Base-by-base conservation (phyloP, 1,139 yeast genomes). In the Taphrina pruni region DNA sequence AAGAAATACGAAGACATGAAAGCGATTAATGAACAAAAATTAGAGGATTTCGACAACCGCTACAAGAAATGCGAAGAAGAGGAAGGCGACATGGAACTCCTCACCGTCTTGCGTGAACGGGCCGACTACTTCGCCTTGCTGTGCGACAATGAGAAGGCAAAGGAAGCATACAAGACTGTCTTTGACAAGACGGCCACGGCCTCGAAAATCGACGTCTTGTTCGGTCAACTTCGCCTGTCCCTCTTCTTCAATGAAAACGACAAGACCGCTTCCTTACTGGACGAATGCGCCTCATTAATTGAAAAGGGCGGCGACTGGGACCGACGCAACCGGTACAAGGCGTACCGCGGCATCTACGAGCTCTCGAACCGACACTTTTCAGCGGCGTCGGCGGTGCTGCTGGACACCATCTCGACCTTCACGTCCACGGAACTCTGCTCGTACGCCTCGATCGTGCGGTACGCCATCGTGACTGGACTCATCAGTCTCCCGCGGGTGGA, bases 271-370 rank as follows among this genome's bases (percentile, higher is more conserved):
- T 87, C 87, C 75, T 88, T 88, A 76, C 84, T 95, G 75, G 96
- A 89, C 70, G 88, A 88, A 74, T 86, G 88, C 52, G 87, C 89
- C 20, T 68, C 71, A 8, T 74, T 90, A 77, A 91, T 94, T 76
- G 99, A 94, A 75, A 89, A 91, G 76, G 99, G 99, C 66, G 99
- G 99, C 71, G 99, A 94, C 78, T 94, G 99, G 99, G 99, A 95
- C 80, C 90, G 99, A 79, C 87, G 97, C 77, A 94, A 95, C 81
- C 83, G 97, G 75, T 91, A 86, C 82, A 94, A 95, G 81, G 91
- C 98, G 7, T 95, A 94, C 80, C 81, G 86, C 72, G 99, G 99
- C 32, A 84, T 94, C 69, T 90, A 90, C 78, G 82, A 86, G 65
- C 81, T 94, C 84, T 89, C 97, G 17, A 88, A 94, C 38, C 86